Base-by-base conservation (phyloP, 176 grass and related monocot genomes). In the Musa acuminata region DNA sequence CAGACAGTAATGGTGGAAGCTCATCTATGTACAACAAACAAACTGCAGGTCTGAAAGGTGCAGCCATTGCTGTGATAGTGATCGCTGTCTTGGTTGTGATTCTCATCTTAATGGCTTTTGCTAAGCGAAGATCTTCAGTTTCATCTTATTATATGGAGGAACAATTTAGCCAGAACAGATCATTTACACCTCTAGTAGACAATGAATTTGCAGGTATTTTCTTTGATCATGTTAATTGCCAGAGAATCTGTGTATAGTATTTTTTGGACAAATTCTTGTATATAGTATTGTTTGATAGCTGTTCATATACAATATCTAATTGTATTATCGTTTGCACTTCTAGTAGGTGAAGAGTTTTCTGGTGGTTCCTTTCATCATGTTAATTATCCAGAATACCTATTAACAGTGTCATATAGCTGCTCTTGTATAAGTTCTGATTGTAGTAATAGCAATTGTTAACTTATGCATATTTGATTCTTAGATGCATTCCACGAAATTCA, bases 141-240 rank as follows among this genome's bases (percentile, higher is more conserved):
- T 77, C 84, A 21, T 62, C 79, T 22, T 83, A 92, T 87, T 97
- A 92, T 81, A 81, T 89, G 71, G 83, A 83, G 57, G 95, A 98
- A 4, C 83, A 91, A 9, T 80, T 82, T 72, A 86, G 86, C 77
- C 84, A 82, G 72, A 93, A 85, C 72, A 69, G 54, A 69, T 71
- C 85, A 68, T 88, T 84, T 80, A 71, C 57, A 80, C 85, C 78
- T 55, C 77, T 88, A 67, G 81, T 82, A 27, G 50, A 62, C 70
- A 77, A 78, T 76, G 87, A 79, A 10, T 51, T 50, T 26, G 74
- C 24, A 80, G 81, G 81, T 88, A 79, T 54, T 79, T 69, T 25
- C 65, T 68, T 68, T 60, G 1, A 60, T 60, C 8, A 60, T 60
- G 57, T 19, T 60, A 60, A 60, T 8, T 60, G n/a, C n/a, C 57